phyloP scores from a whole-genome alignment of 352 stramenopile genomes.

The Phytophthora uliginosa region DNA sequence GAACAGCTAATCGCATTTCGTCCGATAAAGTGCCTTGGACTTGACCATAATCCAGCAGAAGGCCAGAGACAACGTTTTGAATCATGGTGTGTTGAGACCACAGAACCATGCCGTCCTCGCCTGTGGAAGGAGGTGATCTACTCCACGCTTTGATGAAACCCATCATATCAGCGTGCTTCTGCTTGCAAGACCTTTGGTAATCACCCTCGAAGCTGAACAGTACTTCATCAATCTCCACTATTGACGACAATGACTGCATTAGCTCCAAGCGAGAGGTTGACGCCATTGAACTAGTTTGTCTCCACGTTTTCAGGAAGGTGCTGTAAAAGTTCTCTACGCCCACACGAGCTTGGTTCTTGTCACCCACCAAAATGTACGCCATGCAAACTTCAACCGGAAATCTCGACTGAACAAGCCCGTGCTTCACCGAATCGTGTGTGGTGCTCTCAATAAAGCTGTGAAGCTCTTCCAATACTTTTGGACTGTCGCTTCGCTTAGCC shows the following conservation, averaged over 20 bases:
- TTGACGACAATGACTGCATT: conserved; percentile 72
- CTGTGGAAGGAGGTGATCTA: conserved; percentile 45
- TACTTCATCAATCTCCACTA: conserved; percentile 72
- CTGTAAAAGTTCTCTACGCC: conserved; percentile 73
- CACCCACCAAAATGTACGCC: conserved; percentile 47
- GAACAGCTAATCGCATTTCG: conserved; percentile 34
- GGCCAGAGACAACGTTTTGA: conserved; percentile 49
- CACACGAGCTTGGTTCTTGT: conserved; percentile 60
- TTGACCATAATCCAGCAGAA: conserved; percentile 40
- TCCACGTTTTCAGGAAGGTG: conserved; percentile 67
- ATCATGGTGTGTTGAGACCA: conserved; percentile 80
- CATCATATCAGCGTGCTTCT: conserved; percentile 22
- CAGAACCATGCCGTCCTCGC: conserved; percentile 57
- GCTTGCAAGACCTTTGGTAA: conserved; percentile 7
- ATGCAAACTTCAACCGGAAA: conserved; percentile 69
- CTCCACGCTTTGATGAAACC: conserved; percentile 56
- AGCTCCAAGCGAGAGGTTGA: conserved; percentile 60
- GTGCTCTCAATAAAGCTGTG: conserved; percentile 34
- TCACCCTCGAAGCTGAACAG: conserved; percentile 32
- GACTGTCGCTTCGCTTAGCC: conserved; percentile 7
- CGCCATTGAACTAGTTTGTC: conserved; percentile 56
- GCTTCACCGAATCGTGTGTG: conserved; percentile 40
- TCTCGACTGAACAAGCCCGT: conserved; percentile 49
- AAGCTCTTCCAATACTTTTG: conserved; percentile 29
- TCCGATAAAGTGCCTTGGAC: conserved; percentile 46